These are phyloP conservation scores for Fusarium nurragi DNA, from an alignment of 2,329 filamentous ascomycete genomes.

Conservation along the genomic window DNA sequence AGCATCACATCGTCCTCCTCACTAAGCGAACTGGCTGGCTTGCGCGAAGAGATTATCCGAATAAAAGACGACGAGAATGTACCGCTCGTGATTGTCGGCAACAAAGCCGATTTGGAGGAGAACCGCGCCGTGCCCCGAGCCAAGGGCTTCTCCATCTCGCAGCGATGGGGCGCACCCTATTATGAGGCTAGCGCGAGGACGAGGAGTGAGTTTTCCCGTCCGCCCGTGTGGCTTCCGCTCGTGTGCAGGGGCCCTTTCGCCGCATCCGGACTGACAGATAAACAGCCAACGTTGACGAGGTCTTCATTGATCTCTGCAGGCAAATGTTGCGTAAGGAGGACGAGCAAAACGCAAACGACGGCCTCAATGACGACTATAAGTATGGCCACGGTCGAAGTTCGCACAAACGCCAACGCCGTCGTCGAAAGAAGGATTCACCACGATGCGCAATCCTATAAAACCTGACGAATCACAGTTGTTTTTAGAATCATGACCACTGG, in stretches of 20 bases:
- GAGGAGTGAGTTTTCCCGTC: conserved; percentile 61
- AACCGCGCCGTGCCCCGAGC: conserved; percentile 81
- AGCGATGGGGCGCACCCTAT: conserved; percentile 88
- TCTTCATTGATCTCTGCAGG: conserved; percentile 84
- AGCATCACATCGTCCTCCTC: conserved; percentile 88
- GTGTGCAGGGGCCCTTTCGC: conserved; percentile 7
- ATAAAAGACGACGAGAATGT: conserved; percentile 89
- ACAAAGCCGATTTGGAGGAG: conserved; percentile 91
- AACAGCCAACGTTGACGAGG: conserved; percentile 85
- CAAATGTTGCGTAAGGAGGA: conserved; percentile 83
- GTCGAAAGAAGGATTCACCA: conserved; percentile 49
- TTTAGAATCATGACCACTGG: conserved; percentile 25
- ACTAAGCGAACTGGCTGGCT: conserved; percentile 80
- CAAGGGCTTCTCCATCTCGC: conserved; percentile 84
- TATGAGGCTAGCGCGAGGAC: conserved; percentile 89
- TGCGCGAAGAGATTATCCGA: conserved; percentile 88
- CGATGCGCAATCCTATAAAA: conserved; percentile 57
- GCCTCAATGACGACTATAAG: conserved; percentile 55
- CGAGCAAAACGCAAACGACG: conserved; percentile 47
- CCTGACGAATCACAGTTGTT: background rate
- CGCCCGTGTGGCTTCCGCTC: background rate
- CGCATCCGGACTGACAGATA: conserved; percentile 41
- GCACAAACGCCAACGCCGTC: conserved; percentile 45
- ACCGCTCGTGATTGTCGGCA: conserved; percentile 89
- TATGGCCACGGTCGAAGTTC: conserved; percentile 48